These are phyloP conservation scores for Ballota nigra DNA, from an alignment of 257 asterid species.

Conservation along the genomic window DNA sequence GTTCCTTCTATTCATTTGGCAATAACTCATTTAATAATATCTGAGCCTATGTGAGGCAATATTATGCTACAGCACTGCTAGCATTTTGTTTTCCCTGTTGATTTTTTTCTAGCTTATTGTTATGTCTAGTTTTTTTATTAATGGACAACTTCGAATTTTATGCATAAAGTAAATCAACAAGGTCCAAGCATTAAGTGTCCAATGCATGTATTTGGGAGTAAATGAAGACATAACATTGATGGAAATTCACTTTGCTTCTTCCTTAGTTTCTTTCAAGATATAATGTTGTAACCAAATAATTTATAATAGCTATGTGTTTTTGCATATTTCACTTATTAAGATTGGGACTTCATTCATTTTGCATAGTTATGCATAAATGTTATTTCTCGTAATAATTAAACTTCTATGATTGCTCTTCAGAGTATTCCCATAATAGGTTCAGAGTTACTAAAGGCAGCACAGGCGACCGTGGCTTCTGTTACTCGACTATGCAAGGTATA, in stretches of 20 bases:
- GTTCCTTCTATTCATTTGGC: constrained; percentile 3
- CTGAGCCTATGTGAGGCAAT: neutral
- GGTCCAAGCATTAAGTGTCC: neutral
- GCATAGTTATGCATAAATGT: constrained; percentile 4
- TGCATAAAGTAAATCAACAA: constrained; percentile 5
- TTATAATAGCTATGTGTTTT: neutral
- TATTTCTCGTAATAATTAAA: constrained; percentile 15
- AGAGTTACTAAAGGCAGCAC: constrained; percentile 67
- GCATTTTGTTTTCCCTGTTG: neutral
- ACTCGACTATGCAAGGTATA: constrained; percentile 82
- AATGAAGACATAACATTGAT: neutral
- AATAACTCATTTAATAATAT: neutral
- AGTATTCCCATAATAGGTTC: constrained; percentile 46
- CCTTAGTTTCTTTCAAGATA: constrained; percentile 10
- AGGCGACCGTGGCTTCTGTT: constrained; percentile 57
- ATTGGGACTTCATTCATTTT: neutral
- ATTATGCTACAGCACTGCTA: constrained; percentile 10
- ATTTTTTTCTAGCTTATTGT: neutral
- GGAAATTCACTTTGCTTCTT: constrained; percentile 11
- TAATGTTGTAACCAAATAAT: neutral
- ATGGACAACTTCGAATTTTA: constrained; percentile 6
- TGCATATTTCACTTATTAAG: constrained; percentile 4
- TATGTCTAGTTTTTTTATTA: neutral
- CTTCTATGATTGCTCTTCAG: constrained; percentile 41
- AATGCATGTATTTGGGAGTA: constrained; percentile 1